These are phyloP conservation scores for Apiospora kogelbergensis DNA, from an alignment of 2,329 filamentous ascomycete species.

Conservation along the genomic window DNA sequence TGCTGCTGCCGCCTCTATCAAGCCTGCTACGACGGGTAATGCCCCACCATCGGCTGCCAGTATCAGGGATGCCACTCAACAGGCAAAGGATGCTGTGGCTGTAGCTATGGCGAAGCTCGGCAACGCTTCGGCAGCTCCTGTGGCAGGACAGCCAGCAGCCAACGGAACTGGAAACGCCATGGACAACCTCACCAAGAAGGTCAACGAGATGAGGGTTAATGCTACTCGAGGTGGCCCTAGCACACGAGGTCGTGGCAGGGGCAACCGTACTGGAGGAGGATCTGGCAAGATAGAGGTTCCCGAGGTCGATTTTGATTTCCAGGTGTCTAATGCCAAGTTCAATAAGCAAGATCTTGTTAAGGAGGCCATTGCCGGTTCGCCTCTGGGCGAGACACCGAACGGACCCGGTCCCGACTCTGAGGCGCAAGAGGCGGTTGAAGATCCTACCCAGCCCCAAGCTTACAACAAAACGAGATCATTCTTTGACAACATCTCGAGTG, in stretches of 20 bases:
- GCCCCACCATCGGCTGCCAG: conserved; percentile 38
- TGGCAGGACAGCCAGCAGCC: conserved; percentile 23
- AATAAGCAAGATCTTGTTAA: conserved; percentile 85
- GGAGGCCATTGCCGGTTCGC: conserved; percentile 81
- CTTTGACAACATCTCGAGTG: conserved; percentile 97
- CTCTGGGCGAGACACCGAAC: conserved; percentile 53
- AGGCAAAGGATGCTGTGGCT: conserved; percentile 75
- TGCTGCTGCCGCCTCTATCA: conserved; percentile 30
- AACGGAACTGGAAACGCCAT: conserved; percentile 48
- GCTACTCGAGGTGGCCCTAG: conserved; percentile 49
- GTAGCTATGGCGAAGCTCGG: conserved; percentile 75
- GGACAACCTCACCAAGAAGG: conserved; percentile 72
- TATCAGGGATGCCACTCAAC: conserved; percentile 68
- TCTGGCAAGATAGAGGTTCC: conserved; percentile 82
- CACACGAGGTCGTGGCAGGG: conserved; percentile 46
- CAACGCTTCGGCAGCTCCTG: conserved; percentile 33
- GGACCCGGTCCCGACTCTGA: conserved; percentile 29
- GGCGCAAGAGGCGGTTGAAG: conserved; percentile 31
- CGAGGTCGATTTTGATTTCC: conserved; percentile 89
- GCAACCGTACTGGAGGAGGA: conserved; percentile 39
- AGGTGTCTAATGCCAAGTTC: conserved; percentile 81
- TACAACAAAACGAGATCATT: conserved; percentile 92
- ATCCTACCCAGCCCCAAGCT: conserved; percentile 43
- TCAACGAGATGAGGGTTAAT: conserved; percentile 73
- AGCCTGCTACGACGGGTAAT: conserved; percentile 38